Evolutionary conservation across 352 stramenopile genomes (phyloP), one percentile per base, ranked within the genome.

Genomic region (Phytophthora aleatoria): DNA sequence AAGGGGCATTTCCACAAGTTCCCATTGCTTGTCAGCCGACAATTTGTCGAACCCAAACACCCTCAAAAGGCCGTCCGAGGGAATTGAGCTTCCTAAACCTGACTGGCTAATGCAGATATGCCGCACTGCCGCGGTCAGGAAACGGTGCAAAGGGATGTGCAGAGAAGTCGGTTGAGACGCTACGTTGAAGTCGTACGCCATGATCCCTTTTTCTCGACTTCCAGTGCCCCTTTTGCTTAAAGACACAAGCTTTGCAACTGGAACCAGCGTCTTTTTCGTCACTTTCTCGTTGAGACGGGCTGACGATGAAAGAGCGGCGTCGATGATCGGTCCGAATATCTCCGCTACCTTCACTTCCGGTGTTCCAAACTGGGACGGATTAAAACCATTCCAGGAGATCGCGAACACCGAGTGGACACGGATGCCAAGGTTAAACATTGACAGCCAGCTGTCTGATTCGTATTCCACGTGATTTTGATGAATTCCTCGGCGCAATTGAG

Each of bases 391-490:
- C 84, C 86, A 94, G 2, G 86, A 74, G 2, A 92, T 79, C 15
- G 86, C 81, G 33, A 95, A 96, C 3, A 95, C 73, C 10, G 88
- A 92, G 64, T 96, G 88, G 13, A 95, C 74, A 8, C 87, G 86
- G 58, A 96, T 96, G 16, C 88, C 88, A 16, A 96, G 75, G 39
- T 96, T 96, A 64, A 96, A 96, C 78, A 94, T 95, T 5, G 86
- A 89, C 43, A 96, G 61, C 88, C 88, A 96, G 42, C 78, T 94
- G 51, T 96, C 88, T 3, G 86, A 94, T 59, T 96, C 88, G 55
- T 95, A 96, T 71, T 96, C 88, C 31, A 96, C 85, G 47, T 96
- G 88, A 57, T 81, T 84, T 59, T 94, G 71, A 50, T 86, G 56
- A 26, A 92, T 81, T 24, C 85, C 77, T 54, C 86, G 77, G 38